These are phyloP conservation scores for Penicillium sp. DNA, from an alignment of 2,329 filamentous ascomycete genomes.

Conservation along the genomic window DNA sequence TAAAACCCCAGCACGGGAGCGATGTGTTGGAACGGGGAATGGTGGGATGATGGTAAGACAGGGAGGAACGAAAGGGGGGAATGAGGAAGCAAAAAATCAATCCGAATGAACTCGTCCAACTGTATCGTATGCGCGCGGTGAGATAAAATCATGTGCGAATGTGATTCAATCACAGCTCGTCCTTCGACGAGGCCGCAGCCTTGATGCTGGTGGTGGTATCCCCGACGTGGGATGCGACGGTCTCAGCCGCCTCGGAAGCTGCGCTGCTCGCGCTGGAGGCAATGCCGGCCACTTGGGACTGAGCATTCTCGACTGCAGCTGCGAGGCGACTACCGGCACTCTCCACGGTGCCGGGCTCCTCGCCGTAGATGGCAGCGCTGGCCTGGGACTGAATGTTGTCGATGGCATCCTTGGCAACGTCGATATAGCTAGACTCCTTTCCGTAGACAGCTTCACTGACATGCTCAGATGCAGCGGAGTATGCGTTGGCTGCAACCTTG, in stretches of 20 bases:
- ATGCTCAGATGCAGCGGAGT: slow-evolving; percentile 54
- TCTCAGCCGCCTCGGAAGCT: slow-evolving; percentile 40
- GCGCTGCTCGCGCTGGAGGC: slow-evolving; percentile 37
- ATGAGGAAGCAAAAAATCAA: slow-evolving; percentile 5
- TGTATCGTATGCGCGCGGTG: neutral
- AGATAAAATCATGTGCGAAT: neutral
- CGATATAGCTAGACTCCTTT: slow-evolving; percentile 55
- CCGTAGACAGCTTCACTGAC: slow-evolving; percentile 62
- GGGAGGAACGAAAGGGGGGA: slow-evolving; percentile 8
- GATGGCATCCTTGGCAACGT: slow-evolving; percentile 59
- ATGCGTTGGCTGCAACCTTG: slow-evolving; percentile 59
- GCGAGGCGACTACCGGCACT: slow-evolving; percentile 36
- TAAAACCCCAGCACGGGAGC: neutral
- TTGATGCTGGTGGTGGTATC: slow-evolving; percentile 52
- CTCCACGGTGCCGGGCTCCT: slow-evolving; percentile 42
- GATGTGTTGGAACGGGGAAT: neutral
- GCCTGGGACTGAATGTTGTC: slow-evolving; percentile 60
- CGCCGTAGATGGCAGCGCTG: slow-evolving; percentile 61
- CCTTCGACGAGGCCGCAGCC: slow-evolving; percentile 44
- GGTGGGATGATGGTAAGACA: slow-evolving; percentile 9
- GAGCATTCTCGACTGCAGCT: slow-evolving; percentile 41
- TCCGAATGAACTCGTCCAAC: neutral
- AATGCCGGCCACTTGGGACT: slow-evolving; percentile 36
- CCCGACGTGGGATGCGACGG: slow-evolving; percentile 48
- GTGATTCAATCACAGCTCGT: slow-evolving; percentile 27